Percentiles rank a stretch among this genome's conserved stretches.
phyloP scores from a whole-genome alignment of 73 alveolate genomes.

The Tetrahymena thermophila region DNA sequence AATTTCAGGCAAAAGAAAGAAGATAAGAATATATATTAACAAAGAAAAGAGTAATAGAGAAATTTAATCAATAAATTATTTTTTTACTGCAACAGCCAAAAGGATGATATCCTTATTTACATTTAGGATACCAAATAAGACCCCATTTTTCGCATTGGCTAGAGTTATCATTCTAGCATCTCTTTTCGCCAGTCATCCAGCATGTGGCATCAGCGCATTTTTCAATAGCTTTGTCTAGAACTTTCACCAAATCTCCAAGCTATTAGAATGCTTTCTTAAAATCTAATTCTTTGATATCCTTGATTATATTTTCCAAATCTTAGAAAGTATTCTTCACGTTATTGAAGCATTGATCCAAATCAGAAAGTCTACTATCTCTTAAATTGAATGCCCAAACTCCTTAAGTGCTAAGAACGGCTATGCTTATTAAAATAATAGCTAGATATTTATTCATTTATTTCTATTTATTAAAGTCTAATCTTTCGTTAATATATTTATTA shows the following conservation, averaged over 20 bases:
- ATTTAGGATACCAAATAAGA: conserved; percentile 27
- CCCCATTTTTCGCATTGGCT: conserved; percentile 36
- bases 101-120: conserved; percentile 27
- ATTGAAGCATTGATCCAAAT: neutral
- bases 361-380: neutral
- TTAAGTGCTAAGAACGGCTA: neutral
- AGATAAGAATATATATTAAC: neutral
- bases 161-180: conserved; percentile 13
- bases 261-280: neutral
- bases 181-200: neutral
- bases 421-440: neutral
- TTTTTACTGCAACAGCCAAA: conserved; percentile 27
- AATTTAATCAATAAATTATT: no score
- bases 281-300: neutral
- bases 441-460: neutral
- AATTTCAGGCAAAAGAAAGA: neutral
- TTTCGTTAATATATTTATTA: neutral
- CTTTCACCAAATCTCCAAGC: neutral
- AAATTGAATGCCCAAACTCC: neutral
- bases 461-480: neutral
- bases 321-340: neutral
- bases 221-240: neutral
- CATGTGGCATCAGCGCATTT: neutral
- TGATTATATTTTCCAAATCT: neutral
- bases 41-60: neutral